Conservation (phyloP, 2,329 filamentous ascomycete species). For the Paracoccidioides lutzii region DNA sequence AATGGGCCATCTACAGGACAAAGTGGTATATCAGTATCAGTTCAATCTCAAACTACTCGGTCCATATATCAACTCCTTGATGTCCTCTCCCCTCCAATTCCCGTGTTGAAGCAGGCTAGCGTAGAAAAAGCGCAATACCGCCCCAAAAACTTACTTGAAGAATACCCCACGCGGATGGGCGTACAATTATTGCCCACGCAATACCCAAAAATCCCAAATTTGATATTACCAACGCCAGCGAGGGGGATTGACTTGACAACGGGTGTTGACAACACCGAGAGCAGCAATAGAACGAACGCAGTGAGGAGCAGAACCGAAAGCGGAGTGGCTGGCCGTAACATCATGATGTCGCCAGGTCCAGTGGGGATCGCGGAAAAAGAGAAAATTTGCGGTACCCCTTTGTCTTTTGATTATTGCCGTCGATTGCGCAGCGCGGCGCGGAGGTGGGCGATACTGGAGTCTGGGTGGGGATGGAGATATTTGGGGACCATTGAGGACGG, state of each 20-base stretch:
- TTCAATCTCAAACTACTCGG: neutral
- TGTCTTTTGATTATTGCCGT: neutral
- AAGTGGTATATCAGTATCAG: neutral
- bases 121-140: too few species aligned
- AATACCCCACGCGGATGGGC: constrained; percentile 69
- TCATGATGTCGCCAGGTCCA: constrained; percentile 34
- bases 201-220: constrained; percentile 87
- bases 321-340: constrained; percentile 87
- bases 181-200: constrained; percentile 58
- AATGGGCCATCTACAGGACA: constrained; percentile 35
- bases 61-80: too few species aligned
- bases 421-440: neutral
- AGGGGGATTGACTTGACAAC: constrained; percentile 77
- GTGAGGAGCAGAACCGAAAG: constrained; percentile 71
- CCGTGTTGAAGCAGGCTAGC: too few species aligned
- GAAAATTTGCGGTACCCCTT: neutral
- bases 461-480: neutral
- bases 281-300: constrained; percentile 72
- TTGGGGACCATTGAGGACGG: neutral
- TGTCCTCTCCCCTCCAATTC: too few species aligned
- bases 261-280: constrained; percentile 83
- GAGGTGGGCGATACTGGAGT: neutral
- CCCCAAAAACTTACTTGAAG: constrained; percentile 50
- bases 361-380: neutral
- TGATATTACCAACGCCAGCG: constrained; percentile 59